phyloP scores from a whole-genome alignment of 2,329 filamentous ascomycete species.

The Colletotrichum phormii region DNA sequence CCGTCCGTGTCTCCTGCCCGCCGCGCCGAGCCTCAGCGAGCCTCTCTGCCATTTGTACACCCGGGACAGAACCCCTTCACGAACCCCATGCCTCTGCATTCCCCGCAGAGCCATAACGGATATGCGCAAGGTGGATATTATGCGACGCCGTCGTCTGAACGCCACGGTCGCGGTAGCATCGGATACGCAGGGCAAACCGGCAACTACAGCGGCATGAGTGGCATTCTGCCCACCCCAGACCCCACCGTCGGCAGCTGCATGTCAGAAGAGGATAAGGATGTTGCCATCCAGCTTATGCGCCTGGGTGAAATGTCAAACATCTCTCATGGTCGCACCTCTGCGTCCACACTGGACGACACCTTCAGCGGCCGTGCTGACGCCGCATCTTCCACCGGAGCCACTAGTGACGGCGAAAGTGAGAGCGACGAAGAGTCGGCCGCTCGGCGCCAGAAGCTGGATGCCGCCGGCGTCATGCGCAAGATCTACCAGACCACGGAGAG shows the following conservation, averaged over 20 bases:
- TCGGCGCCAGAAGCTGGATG: constrained; percentile 68
- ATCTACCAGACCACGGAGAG: constrained; percentile 64
- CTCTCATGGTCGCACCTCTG: constrained; percentile 91
- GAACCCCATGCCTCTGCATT: constrained; percentile 82
- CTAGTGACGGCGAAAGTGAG: constrained; percentile 80
- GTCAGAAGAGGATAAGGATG: constrained; percentile 93
- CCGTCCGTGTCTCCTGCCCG: constrained; percentile 95
- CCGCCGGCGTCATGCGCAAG: constrained; percentile 55
- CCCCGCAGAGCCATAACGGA: constrained; percentile 80
- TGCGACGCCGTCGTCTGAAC: constrained; percentile 71
- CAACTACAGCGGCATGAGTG: constrained; percentile 48
- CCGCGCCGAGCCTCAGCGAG: constrained; percentile 78
- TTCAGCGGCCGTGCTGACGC: constrained; percentile 90
- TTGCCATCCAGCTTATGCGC: constrained; percentile 96
- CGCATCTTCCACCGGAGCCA: constrained; percentile 86
- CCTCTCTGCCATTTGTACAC: constrained; percentile 80
- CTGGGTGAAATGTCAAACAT: constrained; percentile 94
- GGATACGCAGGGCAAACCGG: constrained; percentile 56
- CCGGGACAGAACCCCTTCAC: constrained; percentile 83
- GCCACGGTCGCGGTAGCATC: constrained; percentile 74
- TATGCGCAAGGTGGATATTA: constrained; percentile 69
- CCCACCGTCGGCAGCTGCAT: constrained; percentile 98
- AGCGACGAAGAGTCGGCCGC: constrained; percentile 71
- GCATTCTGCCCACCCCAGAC: constrained; percentile 90
- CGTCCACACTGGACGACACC: constrained; percentile 92